Evolutionary conservation across 106 monocot species (phyloP), one percentile per base, ranked within the genome.

Genomic region (Dioscorea zingiberensis): DNA sequence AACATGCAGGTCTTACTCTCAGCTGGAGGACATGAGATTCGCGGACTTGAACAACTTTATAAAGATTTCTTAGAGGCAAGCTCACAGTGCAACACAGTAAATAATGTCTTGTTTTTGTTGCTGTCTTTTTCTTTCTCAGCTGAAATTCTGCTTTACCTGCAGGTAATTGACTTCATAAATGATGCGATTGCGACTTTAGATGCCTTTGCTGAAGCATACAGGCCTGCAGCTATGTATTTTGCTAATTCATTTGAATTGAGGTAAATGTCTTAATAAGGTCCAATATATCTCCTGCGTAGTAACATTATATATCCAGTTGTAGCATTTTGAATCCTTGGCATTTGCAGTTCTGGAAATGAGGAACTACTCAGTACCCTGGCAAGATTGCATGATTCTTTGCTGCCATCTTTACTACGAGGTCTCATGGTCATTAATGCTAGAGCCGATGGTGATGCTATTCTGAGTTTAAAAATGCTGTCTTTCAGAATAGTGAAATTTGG

Each of bases 121-220:
- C 54, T 23, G 14, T 27, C 47, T 70, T 16, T 2, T 14, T 32
- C 63, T 53, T 73, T 63, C 53, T 18, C 64, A 22, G 24, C 7
- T 49, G 18, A 45, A 65, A 29, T 60, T 78, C 7, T 72, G 47
- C 59, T 23, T 66, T 63, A 4, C 47, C 44, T 51, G 67, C 63
- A 98, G 97, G 92, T 98, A 44, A 69, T 98, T 67, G 97, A 98
- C 78, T 98, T 88, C 71, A 82, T 98, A 70, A 98, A 98, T 72
- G 92, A 98, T 98, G 78, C 84, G 47, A 48, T 98, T 74, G 83
- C 80, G 47, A 92, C 88, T 30, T 53, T 98, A 38, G 86, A 86
- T 79, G 85, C 92, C 22, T 98, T 98, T 84, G 68, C 77, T 68
- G 81, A 84, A 72, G 81, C 88, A 44, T 89, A 86, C 74, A 79